Evolutionary conservation across 2,329 filamentous ascomycete species (phyloP).

Genomic region (Aspergillus felis): DNA sequence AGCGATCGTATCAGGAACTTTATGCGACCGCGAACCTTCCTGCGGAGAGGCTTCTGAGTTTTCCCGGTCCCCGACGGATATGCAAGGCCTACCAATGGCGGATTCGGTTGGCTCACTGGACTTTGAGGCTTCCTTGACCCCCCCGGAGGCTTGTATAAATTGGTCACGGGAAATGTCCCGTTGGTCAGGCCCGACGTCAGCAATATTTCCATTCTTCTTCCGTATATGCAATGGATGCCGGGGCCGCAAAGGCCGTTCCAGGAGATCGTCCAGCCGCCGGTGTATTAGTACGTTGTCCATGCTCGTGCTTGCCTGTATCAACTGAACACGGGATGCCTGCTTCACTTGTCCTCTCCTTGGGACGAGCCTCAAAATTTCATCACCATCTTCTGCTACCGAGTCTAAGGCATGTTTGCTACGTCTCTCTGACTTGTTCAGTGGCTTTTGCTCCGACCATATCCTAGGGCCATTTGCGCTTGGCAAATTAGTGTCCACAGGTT

Average conservation of each 20-base stretch:
- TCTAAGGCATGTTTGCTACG: constrained; percentile 37
- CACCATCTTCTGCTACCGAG: constrained; percentile 50
- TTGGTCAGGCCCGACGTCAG: neutral
- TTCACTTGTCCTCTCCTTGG: neutral
- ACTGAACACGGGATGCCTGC: neutral
- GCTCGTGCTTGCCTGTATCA: neutral
- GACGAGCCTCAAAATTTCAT: constrained; percentile 17
- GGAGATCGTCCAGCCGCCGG: constrained; percentile 29
- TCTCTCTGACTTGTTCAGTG: constrained; percentile 31
- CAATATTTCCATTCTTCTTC: neutral
- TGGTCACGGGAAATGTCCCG: neutral
- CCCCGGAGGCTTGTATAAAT: neutral
- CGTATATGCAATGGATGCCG: constrained; percentile 15
- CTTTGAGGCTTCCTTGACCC: neutral
- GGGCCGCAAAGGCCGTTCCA: constrained; percentile 25
- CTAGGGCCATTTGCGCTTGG: constrained; percentile 1
- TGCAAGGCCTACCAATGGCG: neutral
- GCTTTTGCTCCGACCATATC: constrained; percentile 23
- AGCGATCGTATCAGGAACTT: constrained; percentile 1
- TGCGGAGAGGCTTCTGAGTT: neutral
- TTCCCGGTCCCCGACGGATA: neutral
- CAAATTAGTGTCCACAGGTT: constrained; percentile 28
- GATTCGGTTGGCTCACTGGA: neutral
- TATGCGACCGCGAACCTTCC: neutral
- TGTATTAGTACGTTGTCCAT: constrained; percentile 6